Evolutionary conservation across 1,284 basidiomycete species (phyloP).

Genomic region (Puccinia horiana): DNA sequence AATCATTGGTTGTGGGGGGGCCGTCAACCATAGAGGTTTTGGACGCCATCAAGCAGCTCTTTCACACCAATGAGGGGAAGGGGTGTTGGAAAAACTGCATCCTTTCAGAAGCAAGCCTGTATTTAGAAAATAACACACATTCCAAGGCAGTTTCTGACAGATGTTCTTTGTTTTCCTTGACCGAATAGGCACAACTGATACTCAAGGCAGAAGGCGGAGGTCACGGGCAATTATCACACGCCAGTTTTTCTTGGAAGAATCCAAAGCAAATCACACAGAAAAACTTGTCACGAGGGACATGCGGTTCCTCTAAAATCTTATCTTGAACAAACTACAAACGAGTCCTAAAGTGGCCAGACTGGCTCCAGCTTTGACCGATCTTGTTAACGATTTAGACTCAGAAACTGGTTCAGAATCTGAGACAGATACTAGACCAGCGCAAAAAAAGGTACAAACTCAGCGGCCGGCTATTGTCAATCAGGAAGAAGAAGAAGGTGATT

Average conservation of each 20-base stretch:
- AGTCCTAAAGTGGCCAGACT: background rate
- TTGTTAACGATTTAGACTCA: too few species aligned
- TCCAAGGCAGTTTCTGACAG: too few species aligned
- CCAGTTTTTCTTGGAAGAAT: background rate
- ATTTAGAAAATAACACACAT: background rate
- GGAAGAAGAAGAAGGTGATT: background rate
- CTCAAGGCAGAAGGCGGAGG: background rate
- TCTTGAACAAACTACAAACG: background rate
- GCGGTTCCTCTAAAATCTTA: background rate
- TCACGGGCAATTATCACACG: background rate
- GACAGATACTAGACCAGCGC: too few species aligned
- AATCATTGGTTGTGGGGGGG: conserved; percentile 4
- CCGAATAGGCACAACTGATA: background rate
- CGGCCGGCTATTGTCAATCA: background rate
- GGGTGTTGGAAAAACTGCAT: background rate
- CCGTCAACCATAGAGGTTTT: background rate
- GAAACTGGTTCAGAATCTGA: background rate
- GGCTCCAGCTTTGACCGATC: too few species aligned
- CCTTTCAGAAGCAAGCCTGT: conserved; percentile 10
- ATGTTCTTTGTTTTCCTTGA: too few species aligned
- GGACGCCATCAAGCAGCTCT: background rate
- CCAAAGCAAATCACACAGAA: background rate
- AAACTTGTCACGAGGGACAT: background rate
- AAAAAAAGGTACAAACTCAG: background rate
- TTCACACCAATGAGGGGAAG: background rate